Conservation (phyloP, 2,329 filamentous ascomycete genomes). For the Ophiostoma novo-ulmi region DNA sequence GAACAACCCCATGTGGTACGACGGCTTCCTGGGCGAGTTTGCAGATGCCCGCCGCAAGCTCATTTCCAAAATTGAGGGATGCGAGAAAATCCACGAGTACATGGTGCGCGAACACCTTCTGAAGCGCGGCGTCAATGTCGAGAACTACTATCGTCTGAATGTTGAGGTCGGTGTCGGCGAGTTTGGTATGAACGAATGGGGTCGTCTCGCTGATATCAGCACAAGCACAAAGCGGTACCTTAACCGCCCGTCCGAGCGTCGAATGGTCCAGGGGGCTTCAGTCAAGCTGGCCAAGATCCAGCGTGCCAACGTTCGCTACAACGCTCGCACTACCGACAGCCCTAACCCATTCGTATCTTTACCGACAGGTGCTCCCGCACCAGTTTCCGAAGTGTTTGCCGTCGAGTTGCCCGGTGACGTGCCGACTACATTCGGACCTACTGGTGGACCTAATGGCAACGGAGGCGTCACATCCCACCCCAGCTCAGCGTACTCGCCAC, state of each 20-base stretch:
- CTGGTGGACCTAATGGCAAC: neutral
- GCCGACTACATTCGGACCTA: constrained; percentile 33
- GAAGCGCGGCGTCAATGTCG: constrained; percentile 72
- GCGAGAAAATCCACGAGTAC: constrained; percentile 80
- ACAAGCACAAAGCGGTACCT: constrained; percentile 86
- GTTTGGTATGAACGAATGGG: constrained; percentile 99
- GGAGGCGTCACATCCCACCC: neutral
- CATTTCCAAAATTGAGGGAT: constrained; percentile 90
- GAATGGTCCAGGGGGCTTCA: constrained; percentile 69
- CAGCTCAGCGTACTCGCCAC: constrained; percentile 32
- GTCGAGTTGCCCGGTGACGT: constrained; percentile 56
- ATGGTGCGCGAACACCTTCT: constrained; percentile 76
- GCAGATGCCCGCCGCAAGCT: constrained; percentile 80
- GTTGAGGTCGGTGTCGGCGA: constrained; percentile 94
- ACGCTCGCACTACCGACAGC: constrained; percentile 37
- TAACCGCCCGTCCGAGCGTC: constrained; percentile 64
- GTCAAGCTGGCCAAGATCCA: constrained; percentile 79
- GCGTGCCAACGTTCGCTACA: constrained; percentile 65
- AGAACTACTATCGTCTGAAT: constrained; percentile 95
- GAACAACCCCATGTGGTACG: constrained; percentile 80
- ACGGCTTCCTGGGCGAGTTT: constrained; percentile 87
- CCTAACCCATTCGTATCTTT: neutral
- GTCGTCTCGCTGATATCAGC: constrained; percentile 87
- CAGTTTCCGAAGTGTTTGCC: constrained; percentile 38
- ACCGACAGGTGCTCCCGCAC: constrained; percentile 38